A percentile compares a stretch with the other conserved stretches of the same genome.
phyloP scores from a whole-genome alignment of 208 protist species.

The Phytomonas sp. region DNA sequence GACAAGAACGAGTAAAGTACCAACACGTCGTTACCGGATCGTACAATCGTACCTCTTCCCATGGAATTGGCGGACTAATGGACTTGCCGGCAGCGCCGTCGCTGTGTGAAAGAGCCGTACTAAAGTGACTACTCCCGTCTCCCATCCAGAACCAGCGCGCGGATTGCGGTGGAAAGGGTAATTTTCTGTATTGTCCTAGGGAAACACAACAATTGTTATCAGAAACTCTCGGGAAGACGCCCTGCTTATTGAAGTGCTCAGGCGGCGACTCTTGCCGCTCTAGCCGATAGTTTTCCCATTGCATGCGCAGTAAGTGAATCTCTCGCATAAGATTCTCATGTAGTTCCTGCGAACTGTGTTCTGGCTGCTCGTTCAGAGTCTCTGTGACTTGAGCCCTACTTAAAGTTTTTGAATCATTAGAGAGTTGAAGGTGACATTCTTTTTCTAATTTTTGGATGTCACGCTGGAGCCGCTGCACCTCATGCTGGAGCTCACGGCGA shows the following conservation, averaged over 20 bases:
- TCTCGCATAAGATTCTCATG: not conserved
- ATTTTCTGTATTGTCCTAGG: not conserved
- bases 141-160: not conserved
- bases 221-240: not conserved
- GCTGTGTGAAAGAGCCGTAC: not conserved
- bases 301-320: not conserved
- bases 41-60: not conserved
- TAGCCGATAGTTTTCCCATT: not conserved
- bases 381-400: not conserved
- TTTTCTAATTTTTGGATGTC: not conserved
- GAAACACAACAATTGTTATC: not conserved
- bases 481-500: slow-evolving; percentile 7
- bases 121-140: not conserved
- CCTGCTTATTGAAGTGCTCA: not conserved
- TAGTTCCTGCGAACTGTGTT: not conserved
- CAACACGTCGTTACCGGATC: not conserved
- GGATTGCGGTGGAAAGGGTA: not conserved
- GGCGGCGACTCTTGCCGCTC: not conserved
- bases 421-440: not conserved
- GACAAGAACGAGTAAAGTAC: not conserved
- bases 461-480: slow-evolving; percentile 32
- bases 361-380: not conserved
- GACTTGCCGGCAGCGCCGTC: not conserved
- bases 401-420: not conserved
- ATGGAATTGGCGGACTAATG: not conserved